Percentiles rank a stretch among this genome's conserved stretches.
Evolutionary conservation across 148 eudicot species (phyloP).

Genomic region (Rhododendron williamsianum): DNA sequence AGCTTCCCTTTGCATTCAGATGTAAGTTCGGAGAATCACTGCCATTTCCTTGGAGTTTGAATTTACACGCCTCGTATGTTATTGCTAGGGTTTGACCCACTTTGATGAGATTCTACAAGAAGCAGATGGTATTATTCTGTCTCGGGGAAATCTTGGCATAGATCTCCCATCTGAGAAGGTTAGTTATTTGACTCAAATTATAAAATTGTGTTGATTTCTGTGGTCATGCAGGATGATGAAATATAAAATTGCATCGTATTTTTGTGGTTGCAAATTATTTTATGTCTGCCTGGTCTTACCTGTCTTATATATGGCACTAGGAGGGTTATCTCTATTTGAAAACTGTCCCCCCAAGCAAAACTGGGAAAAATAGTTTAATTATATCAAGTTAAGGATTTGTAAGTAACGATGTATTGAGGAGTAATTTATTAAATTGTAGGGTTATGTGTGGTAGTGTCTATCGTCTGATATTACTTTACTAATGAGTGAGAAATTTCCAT

Average conservation of each 20-base stretch:
- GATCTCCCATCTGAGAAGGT: conserved; percentile 99
- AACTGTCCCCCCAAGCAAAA: neutral
- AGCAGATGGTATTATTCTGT: conserved; percentile 95
- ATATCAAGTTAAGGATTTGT: no score
- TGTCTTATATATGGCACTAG: neutral
- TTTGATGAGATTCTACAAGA: conserved; percentile 93
- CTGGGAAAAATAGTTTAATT: no score
- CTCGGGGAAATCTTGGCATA: conserved; percentile 97
- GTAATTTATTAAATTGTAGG: no score
- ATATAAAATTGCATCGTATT: neutral
- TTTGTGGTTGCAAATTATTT: neutral
- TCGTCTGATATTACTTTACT: no score
- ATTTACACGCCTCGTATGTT: no score
- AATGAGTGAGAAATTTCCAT: no score
- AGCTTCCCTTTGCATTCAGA: no score
- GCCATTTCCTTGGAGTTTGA: no score
- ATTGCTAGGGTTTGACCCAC: conserved; percentile 8
- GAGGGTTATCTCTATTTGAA: neutral
- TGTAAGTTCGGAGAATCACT: no score
- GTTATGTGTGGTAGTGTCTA: no score
- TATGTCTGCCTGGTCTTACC: neutral
- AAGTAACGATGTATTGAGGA: no score
- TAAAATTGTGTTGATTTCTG: neutral
- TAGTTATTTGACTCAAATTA: neutral
- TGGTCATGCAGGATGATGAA: neutral